Evolutionary conservation across 192 early-diverging fungal genomes (phyloP), one percentile per base, ranked within the genome.

Genomic region (Linnemannia schmuckeri): DNA sequence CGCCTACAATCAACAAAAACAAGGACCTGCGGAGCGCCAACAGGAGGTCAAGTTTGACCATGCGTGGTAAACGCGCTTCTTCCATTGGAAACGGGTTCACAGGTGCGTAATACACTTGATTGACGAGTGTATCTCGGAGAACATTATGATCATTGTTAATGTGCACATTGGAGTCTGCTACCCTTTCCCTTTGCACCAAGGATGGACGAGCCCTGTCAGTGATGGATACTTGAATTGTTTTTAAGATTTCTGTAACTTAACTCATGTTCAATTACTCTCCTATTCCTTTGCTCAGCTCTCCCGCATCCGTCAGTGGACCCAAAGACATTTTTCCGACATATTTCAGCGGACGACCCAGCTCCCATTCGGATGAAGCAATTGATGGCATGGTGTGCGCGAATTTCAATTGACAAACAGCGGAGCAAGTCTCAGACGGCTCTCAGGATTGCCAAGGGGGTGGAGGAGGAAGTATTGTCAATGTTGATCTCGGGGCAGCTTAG

Each of bases 281-380:
- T 49, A 9, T 35, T 24, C 71, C 2, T 70, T 38, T 44, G 0
- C 42, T 75, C 75, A 87, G 85, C 85, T 15, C 9, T 78, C 17
- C 85, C 85, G 2, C 85, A 87, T 78, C 78, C 85, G 0, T 81
- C 85, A 18, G 70, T 87, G 18, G 85, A 87, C 33, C 42, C 85
- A n/a, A 87, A 46, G 44, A 73, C 33, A 27, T 87, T 87, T 46
- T 87, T 72, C 46, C 79, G 85, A 8, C 85, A 87, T 69, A 87
- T 87, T 52, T 80, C 85, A 68, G 76, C 85, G 52, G 85, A 87
- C 4, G 72, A 78, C 17, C 76, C 85, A 37, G 79, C 75, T 4
- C 85, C 85, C 30, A 35, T 87, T 38, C 79, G 85, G 52, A 87
- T 87, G 85, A 81, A 78, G 68, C 85, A 87, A 41, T 55, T 87